These are phyloP conservation scores for Saccharata proteae DNA, from an alignment of 2,329 filamentous ascomycete species.

Conservation along the genomic window DNA sequence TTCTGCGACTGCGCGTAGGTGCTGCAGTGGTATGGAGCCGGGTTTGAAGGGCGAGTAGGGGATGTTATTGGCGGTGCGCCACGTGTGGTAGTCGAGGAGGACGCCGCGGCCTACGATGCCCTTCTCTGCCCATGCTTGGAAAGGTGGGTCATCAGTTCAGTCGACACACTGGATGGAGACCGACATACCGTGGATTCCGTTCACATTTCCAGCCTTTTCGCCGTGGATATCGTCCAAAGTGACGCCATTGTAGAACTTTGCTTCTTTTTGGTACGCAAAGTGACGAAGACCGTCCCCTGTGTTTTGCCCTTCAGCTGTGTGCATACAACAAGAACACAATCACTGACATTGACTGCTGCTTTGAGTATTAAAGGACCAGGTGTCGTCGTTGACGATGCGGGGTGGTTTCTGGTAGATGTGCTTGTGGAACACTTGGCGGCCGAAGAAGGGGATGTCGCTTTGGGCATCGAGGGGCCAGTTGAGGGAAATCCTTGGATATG, in stretches of 20 bases:
- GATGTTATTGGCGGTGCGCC: constrained; percentile 11
- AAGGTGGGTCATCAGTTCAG: background rate
- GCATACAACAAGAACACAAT: too few species aligned
- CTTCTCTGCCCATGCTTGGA: constrained; percentile 35
- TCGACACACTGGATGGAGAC: background rate
- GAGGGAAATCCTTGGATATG: constrained; percentile 33
- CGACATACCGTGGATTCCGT: constrained; percentile 10
- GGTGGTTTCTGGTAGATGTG: constrained; percentile 10
- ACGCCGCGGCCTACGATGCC: constrained; percentile 47
- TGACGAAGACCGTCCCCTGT: constrained; percentile 26
- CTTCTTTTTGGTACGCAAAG: constrained; percentile 17
- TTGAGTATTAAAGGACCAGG: constrained; percentile 21
- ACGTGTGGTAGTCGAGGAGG: constrained; percentile 38
- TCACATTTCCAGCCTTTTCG: constrained; percentile 11
- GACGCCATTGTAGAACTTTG: constrained; percentile 21
- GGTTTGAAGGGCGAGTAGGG: constrained; percentile 16
- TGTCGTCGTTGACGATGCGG: constrained; percentile 17
- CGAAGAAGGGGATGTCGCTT: constrained; percentile 40
- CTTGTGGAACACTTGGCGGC: constrained; percentile 40
- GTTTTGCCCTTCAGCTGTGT: background rate
- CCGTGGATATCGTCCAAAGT: constrained; percentile 16
- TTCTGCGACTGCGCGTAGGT: constrained; percentile 14
- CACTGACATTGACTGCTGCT: constrained; percentile 13
- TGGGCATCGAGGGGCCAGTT: constrained; percentile 48
- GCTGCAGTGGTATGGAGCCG: constrained; percentile 12